A percentile compares a stretch with the other conserved stretches of the same genome.
These are phyloP conservation scores for Boletus sensibilis DNA, from an alignment of 768 basidiomycete species.

Conservation along the genomic window DNA sequence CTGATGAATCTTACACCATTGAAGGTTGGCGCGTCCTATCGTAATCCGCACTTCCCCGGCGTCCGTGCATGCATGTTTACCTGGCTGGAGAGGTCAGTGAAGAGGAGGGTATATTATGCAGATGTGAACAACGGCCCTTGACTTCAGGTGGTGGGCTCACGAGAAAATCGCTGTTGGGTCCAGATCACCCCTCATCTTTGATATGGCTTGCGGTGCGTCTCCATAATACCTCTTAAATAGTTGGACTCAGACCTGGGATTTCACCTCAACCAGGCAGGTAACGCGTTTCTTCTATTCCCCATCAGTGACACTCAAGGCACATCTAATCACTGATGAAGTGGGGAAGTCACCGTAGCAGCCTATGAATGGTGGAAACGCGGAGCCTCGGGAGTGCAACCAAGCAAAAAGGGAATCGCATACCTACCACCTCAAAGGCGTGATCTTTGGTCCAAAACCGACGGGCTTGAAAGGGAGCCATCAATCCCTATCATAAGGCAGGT, in stretches of 20 bases:
- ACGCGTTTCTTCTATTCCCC: neutral
- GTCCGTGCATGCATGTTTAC: slow-evolving; percentile 53
- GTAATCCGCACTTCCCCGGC: slow-evolving; percentile 72
- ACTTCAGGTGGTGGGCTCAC: slow-evolving; percentile 26
- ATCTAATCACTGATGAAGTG: slow-evolving; percentile 37
- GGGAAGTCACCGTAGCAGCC: slow-evolving; percentile 60
- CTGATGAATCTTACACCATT: neutral
- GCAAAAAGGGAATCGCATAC: slow-evolving; percentile 2
- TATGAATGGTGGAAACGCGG: slow-evolving; percentile 58
- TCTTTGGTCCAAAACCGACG: neutral
- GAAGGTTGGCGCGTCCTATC: slow-evolving; percentile 62
- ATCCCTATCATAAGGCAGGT: neutral
- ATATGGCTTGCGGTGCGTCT: slow-evolving; percentile 31
- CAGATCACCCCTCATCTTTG: slow-evolving; percentile 25
- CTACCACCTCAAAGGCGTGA: neutral
- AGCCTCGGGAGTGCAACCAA: slow-evolving; percentile 22
- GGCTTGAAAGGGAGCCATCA: neutral
- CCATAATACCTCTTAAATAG: neutral
- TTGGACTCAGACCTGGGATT: neutral
- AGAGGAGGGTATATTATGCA: neutral
- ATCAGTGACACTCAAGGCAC: slow-evolving; percentile 25
- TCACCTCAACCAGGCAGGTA: slow-evolving; percentile 23
- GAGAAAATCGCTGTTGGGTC: slow-evolving; percentile 12
- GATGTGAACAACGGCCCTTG: slow-evolving; percentile 14
- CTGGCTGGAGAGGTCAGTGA: slow-evolving; percentile 49